These are phyloP conservation scores for Petunia hybrid DNA, from an alignment of 305 asterid genomes.

Conservation along the genomic window DNA sequence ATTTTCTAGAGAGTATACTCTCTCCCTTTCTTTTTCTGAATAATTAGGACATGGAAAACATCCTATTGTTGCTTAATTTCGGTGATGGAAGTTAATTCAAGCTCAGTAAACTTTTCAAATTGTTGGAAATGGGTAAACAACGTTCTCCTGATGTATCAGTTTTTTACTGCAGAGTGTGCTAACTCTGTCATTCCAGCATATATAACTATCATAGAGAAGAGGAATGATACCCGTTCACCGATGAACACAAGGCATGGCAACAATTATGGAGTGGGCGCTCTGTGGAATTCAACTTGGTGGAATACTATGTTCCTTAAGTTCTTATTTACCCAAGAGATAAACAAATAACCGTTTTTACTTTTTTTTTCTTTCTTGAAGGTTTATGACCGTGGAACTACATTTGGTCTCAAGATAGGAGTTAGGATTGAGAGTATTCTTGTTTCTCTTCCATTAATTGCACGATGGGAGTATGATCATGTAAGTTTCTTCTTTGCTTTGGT, in stretches of 20 bases:
- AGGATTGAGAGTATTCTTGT: conserved; percentile 98
- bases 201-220: conserved; percentile 85
- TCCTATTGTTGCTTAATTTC: background rate
- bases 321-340: background rate
- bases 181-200: conserved; percentile 95
- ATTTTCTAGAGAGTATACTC: background rate
- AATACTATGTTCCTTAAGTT: conserved; percentile 27
- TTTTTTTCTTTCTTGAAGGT: conserved; percentile 54
- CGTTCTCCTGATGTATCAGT: conserved; percentile 14
- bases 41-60: background rate
- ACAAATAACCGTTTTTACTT: no score
- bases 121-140: conserved; percentile 1
- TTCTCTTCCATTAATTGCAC: conserved; percentile 88
- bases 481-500: conserved; percentile 37
- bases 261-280: conserved; percentile 97
- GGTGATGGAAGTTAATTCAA: background rate
- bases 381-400: conserved; percentile 98
- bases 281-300: conserved; percentile 94
- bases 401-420: conserved; percentile 98
- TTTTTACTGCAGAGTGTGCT: conserved; percentile 80
- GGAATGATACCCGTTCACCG: conserved; percentile 86
- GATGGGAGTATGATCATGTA: conserved; percentile 95
- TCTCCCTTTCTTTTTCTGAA: background rate
- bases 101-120: conserved; percentile 9
- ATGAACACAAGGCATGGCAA: conserved; percentile 88